Evolutionary conservation across 2,329 filamentous ascomycete genomes (phyloP).

Genomic region (Dothideomycetidae sp.): DNA sequence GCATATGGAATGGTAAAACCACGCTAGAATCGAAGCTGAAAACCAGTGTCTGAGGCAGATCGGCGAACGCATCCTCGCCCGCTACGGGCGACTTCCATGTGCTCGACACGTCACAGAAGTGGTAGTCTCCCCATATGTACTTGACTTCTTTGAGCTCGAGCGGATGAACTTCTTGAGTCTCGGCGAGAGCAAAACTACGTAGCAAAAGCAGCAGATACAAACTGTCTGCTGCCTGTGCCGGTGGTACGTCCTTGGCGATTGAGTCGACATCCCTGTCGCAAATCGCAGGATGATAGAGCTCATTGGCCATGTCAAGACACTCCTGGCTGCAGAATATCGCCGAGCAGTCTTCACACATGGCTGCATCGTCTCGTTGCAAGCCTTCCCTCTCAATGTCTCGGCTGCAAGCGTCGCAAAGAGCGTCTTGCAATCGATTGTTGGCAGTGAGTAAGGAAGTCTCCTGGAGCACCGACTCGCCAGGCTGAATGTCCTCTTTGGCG

Average conservation of each 20-base stretch:
- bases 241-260: constrained; percentile 43
- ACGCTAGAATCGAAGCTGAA: constrained; percentile 69
- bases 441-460: constrained; percentile 82
- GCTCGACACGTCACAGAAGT: constrained; percentile 19
- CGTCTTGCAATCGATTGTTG: constrained; percentile 74
- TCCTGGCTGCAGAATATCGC: constrained; percentile 46
- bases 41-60: constrained; percentile 46
- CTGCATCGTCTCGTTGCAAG: constrained; percentile 16
- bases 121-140: constrained; percentile 53
- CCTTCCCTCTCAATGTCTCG: constrained; percentile 44
- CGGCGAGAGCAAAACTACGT: constrained; percentile 46
- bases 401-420: constrained; percentile 82
- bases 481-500: constrained; percentile 62
- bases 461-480: constrained; percentile 61
- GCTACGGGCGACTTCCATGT: constrained; percentile 9
- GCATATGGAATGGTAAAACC: constrained; percentile 57
- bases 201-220: constrained; percentile 47
- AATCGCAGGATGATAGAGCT: constrained; percentile 43
- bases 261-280: constrained; percentile 43
- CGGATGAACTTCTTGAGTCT: constrained; percentile 43
- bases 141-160: constrained; percentile 46
- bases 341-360: constrained; percentile 40
- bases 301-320: constrained; percentile 42
- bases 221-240: constrained; percentile 43
- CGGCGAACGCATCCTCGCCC: constrained; percentile 11